Evolutionary conservation across 1,284 basidiomycete species (phyloP), one percentile per base, ranked within the genome.

Genomic region (Crucibulum parvulum): DNA sequence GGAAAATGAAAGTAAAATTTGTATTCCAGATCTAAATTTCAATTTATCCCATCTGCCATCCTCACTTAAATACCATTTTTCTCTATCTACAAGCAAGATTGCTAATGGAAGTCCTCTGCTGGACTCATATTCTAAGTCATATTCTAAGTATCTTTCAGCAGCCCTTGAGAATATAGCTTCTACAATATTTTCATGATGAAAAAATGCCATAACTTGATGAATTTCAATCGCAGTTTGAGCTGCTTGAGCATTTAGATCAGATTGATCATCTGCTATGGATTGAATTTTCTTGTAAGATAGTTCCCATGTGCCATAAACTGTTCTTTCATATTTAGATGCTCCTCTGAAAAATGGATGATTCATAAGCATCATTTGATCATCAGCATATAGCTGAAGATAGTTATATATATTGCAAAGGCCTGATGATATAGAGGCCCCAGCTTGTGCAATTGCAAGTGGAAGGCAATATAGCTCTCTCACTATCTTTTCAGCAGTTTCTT

Each of bases 1-100:
- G 5, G 58, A 59, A 35, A 47, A 59, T 9, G 53, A 55, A 2
- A 55, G 38, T 18, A 59, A 37, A 15, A 59, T 34, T 50, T 34
- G 18, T 34, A 59, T 59, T 43, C 58, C 38, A 35, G 54, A 37
- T 34, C 37, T 24, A 48, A 59, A 59, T 35, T n/a, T n/a, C 34
- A 36, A 50, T 48, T 45, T 10, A 39, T 55, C 35, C 53, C 53
- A 54, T 13, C 45, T 7, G 7, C 38, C 53, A 54, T 54, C 36
- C n/a, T 41, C 38, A 54, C 45, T 35, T 8, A 54, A 24, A 31
- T 34, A 18, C 7, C 41, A 13, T 10, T 34, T 50, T 1, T 55
- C 13, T 55, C 50, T 48, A 58, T 57, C 2, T 5, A 11, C 8
- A 34, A 11, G n/a, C 24, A 50, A 7, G 36, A 34, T 34, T 50